phyloP scores from a whole-genome alignment of 2,329 filamentous ascomycete species.

The Pseudopithomyces chartarum region DNA sequence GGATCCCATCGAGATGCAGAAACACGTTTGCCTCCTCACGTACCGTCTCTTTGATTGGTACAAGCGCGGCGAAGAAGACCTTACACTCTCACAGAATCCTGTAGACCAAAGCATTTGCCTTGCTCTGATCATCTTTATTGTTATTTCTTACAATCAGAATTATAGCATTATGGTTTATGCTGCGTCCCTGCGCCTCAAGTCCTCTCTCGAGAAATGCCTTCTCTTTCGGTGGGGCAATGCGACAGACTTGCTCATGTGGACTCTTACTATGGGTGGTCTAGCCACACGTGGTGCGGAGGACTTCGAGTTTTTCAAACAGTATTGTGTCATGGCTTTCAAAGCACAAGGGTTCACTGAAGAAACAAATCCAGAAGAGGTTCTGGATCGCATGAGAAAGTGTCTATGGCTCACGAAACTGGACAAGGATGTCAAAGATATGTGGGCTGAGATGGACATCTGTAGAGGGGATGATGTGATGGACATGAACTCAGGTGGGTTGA shows the following conservation, averaged over 20 bases:
- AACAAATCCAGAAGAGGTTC: slow-evolving; percentile 16
- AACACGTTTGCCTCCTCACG: slow-evolving; percentile 31
- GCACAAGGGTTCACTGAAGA: slow-evolving; percentile 14
- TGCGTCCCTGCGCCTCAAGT: slow-evolving; percentile 26
- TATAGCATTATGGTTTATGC: slow-evolving; percentile 23
- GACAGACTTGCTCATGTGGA: slow-evolving; percentile 35
- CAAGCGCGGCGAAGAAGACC: slow-evolving; percentile 17
- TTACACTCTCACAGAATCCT: slow-evolving; percentile 5
- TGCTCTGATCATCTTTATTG: slow-evolving; percentile 30
- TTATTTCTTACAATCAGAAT: slow-evolving; percentile 27
- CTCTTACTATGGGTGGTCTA: slow-evolving; percentile 33
- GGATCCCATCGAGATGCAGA: slow-evolving; percentile 38
- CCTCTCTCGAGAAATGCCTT: slow-evolving; percentile 17
- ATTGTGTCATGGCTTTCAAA: slow-evolving; percentile 18
- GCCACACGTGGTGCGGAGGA: slow-evolving; percentile 21
- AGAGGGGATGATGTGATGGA: slow-evolving; percentile 5
- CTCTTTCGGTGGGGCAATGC: slow-evolving; percentile 25
- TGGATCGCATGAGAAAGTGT: slow-evolving; percentile 18
- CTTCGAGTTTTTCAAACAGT: slow-evolving; percentile 25
- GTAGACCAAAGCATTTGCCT: slow-evolving; percentile 34
- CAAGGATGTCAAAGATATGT: slow-evolving; percentile 6
- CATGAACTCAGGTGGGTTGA: neutral
- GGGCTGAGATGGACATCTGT: slow-evolving; percentile 5
- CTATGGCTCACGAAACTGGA: slow-evolving; percentile 9
- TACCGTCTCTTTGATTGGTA: slow-evolving; percentile 37